Percentiles rank a stretch among this genome's conserved stretches.
Evolutionary conservation across 2,329 filamentous ascomycete species (phyloP).

Genomic region (Coniosporium tulheliwenetii): DNA sequence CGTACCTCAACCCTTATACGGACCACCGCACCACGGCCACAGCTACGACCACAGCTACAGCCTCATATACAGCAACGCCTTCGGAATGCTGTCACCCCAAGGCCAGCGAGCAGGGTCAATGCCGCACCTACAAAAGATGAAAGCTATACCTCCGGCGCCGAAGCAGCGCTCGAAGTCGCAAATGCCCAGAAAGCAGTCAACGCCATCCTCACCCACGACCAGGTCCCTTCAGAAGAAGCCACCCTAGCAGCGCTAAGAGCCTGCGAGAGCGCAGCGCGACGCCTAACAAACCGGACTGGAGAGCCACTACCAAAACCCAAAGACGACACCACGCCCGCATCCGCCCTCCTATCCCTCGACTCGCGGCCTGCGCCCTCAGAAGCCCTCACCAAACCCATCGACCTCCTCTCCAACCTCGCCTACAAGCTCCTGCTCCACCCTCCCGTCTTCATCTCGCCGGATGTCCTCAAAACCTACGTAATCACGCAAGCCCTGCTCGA

Average conservation of each 20-base stretch:
- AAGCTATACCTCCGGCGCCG: neutral
- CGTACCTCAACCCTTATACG: neutral
- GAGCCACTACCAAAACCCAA: neutral
- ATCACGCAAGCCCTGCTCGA: conserved; percentile 58
- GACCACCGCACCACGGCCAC: neutral
- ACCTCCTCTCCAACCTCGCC: conserved; percentile 37
- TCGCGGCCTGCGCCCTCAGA: conserved; percentile 19
- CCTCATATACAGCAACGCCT: too few species aligned
- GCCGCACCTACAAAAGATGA: neutral
- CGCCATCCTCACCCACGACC: conserved; percentile 1
- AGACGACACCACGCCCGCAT: conserved; percentile 28
- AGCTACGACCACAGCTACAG: too few species aligned
- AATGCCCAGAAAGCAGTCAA: neutral
- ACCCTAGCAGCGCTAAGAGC: conserved; percentile 2
- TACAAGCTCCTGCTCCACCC: conserved; percentile 58
- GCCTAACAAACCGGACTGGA: conserved; percentile 1
- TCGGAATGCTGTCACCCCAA: too few species aligned
- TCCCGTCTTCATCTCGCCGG: conserved; percentile 64
- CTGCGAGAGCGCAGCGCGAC: conserved; percentile 2
- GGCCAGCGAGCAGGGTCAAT: too few species aligned
- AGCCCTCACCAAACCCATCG: conserved; percentile 18
- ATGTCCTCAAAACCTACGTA: conserved; percentile 60
- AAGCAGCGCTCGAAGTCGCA: neutral
- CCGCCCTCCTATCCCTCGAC: conserved; percentile 35
- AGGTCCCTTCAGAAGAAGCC: conserved; percentile 4